These are phyloP conservation scores for Exophiala sp. DNA, from an alignment of 2,329 filamentous ascomycete species.

Conservation along the genomic window DNA sequence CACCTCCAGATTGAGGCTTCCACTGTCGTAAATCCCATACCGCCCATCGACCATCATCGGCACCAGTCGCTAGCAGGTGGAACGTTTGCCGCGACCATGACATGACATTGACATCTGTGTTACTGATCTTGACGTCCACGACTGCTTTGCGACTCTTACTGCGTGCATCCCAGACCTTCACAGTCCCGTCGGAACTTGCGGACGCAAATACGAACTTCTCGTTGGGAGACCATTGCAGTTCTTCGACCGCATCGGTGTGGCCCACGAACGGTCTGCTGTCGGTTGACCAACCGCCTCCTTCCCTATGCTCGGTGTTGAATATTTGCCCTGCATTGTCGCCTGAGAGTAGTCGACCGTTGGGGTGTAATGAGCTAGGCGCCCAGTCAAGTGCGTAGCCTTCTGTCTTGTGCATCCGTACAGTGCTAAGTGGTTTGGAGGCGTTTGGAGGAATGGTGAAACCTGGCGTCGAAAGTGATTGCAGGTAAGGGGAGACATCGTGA, in stretches of 20 bases:
- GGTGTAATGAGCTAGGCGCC: conserved; percentile 66
- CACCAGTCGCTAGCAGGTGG: conserved; percentile 86
- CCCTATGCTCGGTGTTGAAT: conserved; percentile 79
- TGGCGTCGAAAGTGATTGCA: conserved; percentile 84
- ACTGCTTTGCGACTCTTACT: conserved; percentile 87
- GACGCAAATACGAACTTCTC: conserved; percentile 94
- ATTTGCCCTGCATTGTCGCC: conserved; percentile 90
- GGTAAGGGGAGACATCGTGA: conserved; percentile 88
- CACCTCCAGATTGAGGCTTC: conserved; percentile 61
- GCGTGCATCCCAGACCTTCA: conserved; percentile 93
- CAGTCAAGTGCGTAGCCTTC: conserved; percentile 98
- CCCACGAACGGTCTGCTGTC: conserved; percentile 80
- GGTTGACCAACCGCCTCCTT: conserved; percentile 84
- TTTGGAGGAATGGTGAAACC: conserved; percentile 74
- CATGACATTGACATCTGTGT: conserved; percentile 90
- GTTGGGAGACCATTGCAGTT: conserved; percentile 93
- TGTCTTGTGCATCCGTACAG: conserved; percentile 82
- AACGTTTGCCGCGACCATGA: conserved; percentile 88
- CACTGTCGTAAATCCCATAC: conserved; percentile 96
- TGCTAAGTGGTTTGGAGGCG: conserved; percentile 84
- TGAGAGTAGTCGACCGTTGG: conserved; percentile 80
- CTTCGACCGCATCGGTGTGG: conserved; percentile 82
- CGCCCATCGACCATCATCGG: conserved; percentile 88
- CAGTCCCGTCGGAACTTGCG: conserved; percentile 86
- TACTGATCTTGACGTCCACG: conserved; percentile 77